Evolutionary conservation across 2,329 filamentous ascomycete genomes (phyloP).

Genomic region (Sporothrix euskadiensis): DNA sequence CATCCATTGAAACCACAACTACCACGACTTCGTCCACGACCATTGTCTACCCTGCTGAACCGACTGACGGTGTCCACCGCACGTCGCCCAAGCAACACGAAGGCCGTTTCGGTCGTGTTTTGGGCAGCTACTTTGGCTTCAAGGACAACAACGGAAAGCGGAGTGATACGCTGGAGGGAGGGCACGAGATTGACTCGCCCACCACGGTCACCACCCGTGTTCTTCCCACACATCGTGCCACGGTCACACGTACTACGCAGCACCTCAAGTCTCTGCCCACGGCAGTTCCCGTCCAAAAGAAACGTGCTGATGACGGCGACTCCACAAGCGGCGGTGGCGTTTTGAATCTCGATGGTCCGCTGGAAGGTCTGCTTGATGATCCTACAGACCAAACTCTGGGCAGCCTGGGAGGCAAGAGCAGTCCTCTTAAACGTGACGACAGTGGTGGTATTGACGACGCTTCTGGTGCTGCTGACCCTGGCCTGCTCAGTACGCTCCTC

Average conservation of each 20-base stretch:
- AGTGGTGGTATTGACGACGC: background rate
- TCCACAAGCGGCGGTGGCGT: too few relatives aligned
- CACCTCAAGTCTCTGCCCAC: background rate
- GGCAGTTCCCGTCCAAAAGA: background rate
- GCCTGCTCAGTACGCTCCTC: background rate
- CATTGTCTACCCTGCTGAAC: background rate
- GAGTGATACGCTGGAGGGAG: background rate
- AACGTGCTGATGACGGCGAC: background rate
- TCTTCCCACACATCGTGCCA: background rate
- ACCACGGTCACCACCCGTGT: background rate
- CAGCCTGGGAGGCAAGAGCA: background rate
- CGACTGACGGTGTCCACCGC: background rate
- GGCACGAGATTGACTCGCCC: background rate
- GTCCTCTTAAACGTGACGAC: background rate
- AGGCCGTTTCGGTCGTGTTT: background rate
- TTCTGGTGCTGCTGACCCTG: background rate
- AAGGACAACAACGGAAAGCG: background rate
- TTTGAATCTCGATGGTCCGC: too few relatives aligned
- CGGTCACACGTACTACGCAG: background rate
- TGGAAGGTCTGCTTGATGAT: background rate
- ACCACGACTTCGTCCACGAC: background rate
- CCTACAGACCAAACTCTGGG: too few relatives aligned
- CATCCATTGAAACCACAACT: background rate
- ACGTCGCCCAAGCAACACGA: background rate
- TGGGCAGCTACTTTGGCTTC: conserved; percentile 2